phyloP scores from a whole-genome alignment of 2,329 filamentous ascomycete species.

The Ophiostoma australiae region DNA sequence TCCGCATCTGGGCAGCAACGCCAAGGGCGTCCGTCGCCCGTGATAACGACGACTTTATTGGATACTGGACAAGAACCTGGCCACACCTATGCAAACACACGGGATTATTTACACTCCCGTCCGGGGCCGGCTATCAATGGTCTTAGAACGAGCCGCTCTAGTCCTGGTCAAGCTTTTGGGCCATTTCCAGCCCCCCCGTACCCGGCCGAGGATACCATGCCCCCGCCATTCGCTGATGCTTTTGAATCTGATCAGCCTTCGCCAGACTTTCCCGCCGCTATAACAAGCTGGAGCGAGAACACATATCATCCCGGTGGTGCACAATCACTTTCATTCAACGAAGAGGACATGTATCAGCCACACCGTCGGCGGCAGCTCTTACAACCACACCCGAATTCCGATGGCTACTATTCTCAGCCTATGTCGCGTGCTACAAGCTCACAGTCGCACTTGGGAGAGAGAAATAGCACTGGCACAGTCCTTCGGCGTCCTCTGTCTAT shows the following conservation, averaged over 20 bases:
- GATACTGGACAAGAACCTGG: neutral
- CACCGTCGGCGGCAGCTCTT: slow-evolving; percentile 17
- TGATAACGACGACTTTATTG: neutral
- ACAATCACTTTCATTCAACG: neutral
- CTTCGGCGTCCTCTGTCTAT: neutral
- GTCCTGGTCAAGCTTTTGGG: neutral
- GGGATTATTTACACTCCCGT: neutral
- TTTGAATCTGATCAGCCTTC: neutral
- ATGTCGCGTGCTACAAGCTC: slow-evolving; percentile 46
- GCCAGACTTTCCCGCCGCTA: neutral
- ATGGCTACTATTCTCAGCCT: slow-evolving; percentile 47
- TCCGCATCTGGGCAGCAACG: neutral
- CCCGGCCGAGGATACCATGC: neutral
- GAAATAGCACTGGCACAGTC: neutral
- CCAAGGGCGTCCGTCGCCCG: neutral
- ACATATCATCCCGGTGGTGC: neutral
- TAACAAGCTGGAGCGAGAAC: neutral
- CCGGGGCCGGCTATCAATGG: neutral
- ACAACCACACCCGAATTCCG: slow-evolving; percentile 16
- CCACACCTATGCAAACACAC: neutral
- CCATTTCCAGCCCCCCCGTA: neutral
- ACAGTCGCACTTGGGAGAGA: slow-evolving; percentile 33
- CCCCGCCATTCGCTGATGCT: neutral
- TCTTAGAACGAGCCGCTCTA: neutral
- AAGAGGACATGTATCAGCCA: neutral